Conservation (phyloP, 129 eudicot genomes). For the Flaveria trinervia region DNA sequence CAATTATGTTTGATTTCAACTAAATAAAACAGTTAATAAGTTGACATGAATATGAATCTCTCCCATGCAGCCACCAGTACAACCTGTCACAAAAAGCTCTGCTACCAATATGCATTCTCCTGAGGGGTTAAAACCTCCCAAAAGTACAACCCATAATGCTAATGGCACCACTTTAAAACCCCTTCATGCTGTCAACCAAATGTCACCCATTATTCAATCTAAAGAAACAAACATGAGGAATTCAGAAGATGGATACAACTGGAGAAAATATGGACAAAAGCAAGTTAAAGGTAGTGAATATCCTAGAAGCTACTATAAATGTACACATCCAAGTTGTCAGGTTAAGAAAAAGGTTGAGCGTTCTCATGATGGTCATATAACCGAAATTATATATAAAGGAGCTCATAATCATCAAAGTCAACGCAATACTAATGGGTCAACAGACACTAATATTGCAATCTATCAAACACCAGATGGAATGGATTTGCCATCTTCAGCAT, state of each 20-base stretch:
- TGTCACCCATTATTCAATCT: slow-evolving; percentile 20
- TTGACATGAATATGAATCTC: slow-evolving; percentile 4
- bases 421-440: slow-evolving; percentile 35
- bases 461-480: slow-evolving; percentile 38
- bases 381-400: slow-evolving; percentile 74
- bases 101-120: slow-evolving; percentile 23
- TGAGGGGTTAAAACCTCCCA: slow-evolving; percentile 23
- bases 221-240: slow-evolving; percentile 37
- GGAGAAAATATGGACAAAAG: slow-evolving; percentile 90
- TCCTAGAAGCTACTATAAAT: slow-evolving; percentile 84
- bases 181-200: slow-evolving; percentile 9
- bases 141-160: slow-evolving; percentile 15
- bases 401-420: slow-evolving; percentile 67
- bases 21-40: background rate
- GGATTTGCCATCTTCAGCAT: slow-evolving; percentile 46
- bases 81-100: slow-evolving; percentile 33
- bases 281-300: slow-evolving; percentile 85
- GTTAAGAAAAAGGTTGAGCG: slow-evolving; percentile 86
- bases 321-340: slow-evolving; percentile 64
- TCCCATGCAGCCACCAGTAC: slow-evolving; percentile 37
- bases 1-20: background rate
- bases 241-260: slow-evolving; percentile 70
- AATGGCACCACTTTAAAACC: slow-evolving; percentile 21
- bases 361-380: slow-evolving; percentile 72
- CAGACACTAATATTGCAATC: slow-evolving; percentile 20